Conservation (phyloP, 345 rosid genomes). For the Euphorbia lathyris region DNA sequence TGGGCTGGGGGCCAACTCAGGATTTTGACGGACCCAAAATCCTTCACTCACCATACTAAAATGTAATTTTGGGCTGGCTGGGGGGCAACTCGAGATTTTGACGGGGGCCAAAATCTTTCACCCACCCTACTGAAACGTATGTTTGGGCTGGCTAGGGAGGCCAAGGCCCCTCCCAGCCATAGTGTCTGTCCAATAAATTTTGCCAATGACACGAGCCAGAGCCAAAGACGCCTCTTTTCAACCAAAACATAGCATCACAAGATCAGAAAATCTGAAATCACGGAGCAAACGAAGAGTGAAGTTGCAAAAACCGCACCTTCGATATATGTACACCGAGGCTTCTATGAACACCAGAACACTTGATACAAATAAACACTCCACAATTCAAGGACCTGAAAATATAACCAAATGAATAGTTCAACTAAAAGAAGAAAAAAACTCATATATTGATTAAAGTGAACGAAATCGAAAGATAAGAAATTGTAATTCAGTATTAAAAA, state of each 20-base stretch:
- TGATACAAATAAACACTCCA: conserved; percentile 92
- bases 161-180: too few species aligned
- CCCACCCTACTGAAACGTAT: too few species aligned
- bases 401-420: conserved; percentile 24
- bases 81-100: too few species aligned
- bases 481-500: not conserved
- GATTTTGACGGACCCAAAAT: too few species aligned
- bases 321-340: conserved; percentile 98
- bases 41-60: too few species aligned
- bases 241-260: not conserved
- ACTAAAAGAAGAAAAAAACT: not conserved
- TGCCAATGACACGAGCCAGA: too few species aligned
- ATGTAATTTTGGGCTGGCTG: too few species aligned
- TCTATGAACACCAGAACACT: conserved; percentile 97
- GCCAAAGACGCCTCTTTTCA: too few species aligned
- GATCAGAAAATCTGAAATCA: not conserved
- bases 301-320: conserved; percentile 47
- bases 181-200: too few species aligned
- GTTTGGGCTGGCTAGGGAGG: too few species aligned
- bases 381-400: conserved; percentile 65
- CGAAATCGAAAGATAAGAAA: not conserved
- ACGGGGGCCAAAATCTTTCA: too few species aligned
- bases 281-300: not conserved
- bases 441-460: not conserved
- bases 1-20: too few species aligned